A percentile compares a stretch with the other conserved stretches of the same genome.
Conservation (phyloP, 2,329 filamentous ascomycete genomes). For the Colletotrichum liriopes region DNA sequence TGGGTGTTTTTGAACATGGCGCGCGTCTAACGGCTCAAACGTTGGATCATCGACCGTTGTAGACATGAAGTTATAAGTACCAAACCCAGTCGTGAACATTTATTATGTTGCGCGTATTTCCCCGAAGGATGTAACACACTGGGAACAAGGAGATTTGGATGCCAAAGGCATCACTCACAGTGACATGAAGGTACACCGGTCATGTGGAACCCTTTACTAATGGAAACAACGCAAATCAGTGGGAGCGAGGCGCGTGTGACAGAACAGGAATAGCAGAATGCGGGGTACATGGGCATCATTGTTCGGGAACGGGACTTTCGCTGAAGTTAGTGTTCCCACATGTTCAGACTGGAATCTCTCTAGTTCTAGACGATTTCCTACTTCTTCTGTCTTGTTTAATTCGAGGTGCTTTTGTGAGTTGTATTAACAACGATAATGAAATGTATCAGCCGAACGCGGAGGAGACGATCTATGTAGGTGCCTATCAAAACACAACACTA, state of each 20-base stretch:
- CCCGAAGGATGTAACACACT: too few species aligned
- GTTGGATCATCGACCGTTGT: not conserved
- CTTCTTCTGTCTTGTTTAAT: not conserved
- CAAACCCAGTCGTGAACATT: too few species aligned
- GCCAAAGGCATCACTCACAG: too few species aligned
- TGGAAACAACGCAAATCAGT: constrained; percentile 1
- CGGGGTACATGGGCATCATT: not conserved
- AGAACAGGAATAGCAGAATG: constrained; percentile 8
- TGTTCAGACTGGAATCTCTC: too few species aligned
- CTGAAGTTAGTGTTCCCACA: not conserved
- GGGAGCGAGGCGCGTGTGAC: not conserved
- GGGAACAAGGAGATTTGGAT: too few species aligned
- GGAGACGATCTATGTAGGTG: not conserved
- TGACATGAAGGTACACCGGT: not conserved
- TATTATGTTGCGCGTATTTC: not conserved
- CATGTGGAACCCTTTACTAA: not conserved
- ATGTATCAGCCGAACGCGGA: not conserved
- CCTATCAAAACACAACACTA: too few species aligned
- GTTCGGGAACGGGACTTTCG: not conserved
- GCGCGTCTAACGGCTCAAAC: not conserved
- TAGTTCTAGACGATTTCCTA: not conserved
- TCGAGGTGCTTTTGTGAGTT: too few species aligned
- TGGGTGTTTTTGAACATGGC: not conserved
- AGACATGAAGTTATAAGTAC: not conserved
- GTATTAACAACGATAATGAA: too few species aligned